Evolutionary conservation across 192 early-diverging fungal genomes (phyloP), one percentile per base, ranked within the genome.

Genomic region (Gamsiella multidivaricata): DNA sequence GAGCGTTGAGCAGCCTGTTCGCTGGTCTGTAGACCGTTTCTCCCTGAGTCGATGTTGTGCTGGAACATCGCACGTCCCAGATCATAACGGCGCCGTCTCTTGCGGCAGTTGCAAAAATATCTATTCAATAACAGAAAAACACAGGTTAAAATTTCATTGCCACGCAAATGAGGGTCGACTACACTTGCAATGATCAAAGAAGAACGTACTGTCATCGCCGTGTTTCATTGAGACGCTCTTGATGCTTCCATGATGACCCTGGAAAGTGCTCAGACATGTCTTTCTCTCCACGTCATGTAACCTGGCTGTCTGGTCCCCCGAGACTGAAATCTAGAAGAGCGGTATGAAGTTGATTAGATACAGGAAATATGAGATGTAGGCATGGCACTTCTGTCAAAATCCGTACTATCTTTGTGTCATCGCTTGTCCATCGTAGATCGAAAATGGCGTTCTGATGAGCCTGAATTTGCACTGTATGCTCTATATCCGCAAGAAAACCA

Each of bases 361-460:
- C 11, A 29, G 22, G 14, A 52, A 61, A 25, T 32, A 54, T 9
- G n/a, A 61, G 2, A 54, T 8, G 29, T 14, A 1, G 42, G n/a
- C n/a, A n/a, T n/a, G n/a, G n/a, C n/a, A n/a, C n/a, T n/a, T n/a
- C n/a, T 0, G 1, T 37, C 7, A 7, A 4, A 12, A 14, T 20
- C 25, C 74, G 41, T 83, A 91, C 90, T 46, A 93, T 58, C 49
- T 75, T 81, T 17, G 70, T 62, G 70, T 94, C 91, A 61, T 94
- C 89, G 5, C 63, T 65, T 29, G 88, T 87, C 94, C 94, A 97
- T 29, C 85, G 83, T 7, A 94, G 67, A 72, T 97, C 95, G 52
- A 94, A 90, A n/a, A 94, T 85, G 4, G 93, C 89, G 78, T 94
- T 94, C 31, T 84, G 70, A 50, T 97, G 95, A 0, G 89, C 92